These are phyloP conservation scores for Fusarium goolgardi DNA, from an alignment of 2,329 filamentous ascomycete species.

Conservation along the genomic window DNA sequence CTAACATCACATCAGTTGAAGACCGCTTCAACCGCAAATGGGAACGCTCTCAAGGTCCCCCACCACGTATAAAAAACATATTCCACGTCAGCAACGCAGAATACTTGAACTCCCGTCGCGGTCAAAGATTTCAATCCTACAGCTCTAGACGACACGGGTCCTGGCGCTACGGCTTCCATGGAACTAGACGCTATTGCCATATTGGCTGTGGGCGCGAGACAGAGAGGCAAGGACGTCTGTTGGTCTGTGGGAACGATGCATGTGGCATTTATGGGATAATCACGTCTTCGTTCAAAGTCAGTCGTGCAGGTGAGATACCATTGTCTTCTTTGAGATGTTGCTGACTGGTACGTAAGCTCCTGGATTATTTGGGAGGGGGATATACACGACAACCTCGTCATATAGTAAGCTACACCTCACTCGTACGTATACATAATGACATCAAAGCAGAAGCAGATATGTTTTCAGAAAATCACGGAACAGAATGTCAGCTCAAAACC, in stretches of 20 bases:
- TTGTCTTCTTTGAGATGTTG: accelerated
- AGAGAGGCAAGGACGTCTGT: neutral
- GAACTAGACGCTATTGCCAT: neutral
- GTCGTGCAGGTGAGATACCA: neutral
- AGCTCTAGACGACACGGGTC: neutral
- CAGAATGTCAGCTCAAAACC: neutral
- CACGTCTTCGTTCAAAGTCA: neutral
- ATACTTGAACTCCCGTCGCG: accelerated
- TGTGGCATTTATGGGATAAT: neutral
- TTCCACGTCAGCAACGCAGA: neutral
- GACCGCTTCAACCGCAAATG: neutral
- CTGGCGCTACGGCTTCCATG: neutral
- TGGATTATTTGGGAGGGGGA: neutral
- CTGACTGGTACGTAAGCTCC: neutral
- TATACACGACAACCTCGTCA: neutral
- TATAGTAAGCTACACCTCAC: neutral
- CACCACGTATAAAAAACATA: neutral
- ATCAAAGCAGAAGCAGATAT: slow-evolving; percentile 9
- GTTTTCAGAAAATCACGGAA: neutral
- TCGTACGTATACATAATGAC: no score
- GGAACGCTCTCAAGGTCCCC: neutral
- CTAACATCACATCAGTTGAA: accelerated
- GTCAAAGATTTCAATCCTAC: neutral
- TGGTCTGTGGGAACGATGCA: neutral
- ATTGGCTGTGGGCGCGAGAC: neutral